Conservation (phyloP, 305 asterid genomes). For the Fraxinus paxiana region DNA sequence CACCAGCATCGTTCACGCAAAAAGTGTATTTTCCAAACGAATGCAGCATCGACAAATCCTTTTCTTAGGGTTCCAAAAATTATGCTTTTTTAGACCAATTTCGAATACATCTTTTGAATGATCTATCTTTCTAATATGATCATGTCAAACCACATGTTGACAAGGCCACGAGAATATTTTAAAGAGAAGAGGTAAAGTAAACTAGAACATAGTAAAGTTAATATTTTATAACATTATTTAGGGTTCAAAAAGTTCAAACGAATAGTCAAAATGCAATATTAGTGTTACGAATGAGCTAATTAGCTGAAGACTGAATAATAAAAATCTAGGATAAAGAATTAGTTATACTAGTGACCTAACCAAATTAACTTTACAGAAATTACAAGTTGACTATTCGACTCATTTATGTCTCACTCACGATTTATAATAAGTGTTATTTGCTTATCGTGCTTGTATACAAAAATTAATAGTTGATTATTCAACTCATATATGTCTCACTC, state of each 20-base stretch:
- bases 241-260: not conserved
- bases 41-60: not conserved
- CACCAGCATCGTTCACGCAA: not conserved
- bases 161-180: not conserved
- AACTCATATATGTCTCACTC: not conserved
- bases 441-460: too few species aligned
- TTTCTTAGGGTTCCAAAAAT: not conserved
- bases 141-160: not conserved
- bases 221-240: too few species aligned
- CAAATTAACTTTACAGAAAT: too few species aligned
- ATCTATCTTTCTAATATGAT: not conserved
- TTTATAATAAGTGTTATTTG: too few species aligned
- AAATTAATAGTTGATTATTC: not conserved
- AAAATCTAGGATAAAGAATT: not conserved
- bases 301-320: not conserved
- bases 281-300: not conserved
- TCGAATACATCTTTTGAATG: not conserved
- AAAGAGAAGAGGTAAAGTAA: not conserved
- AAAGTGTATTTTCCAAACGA: not conserved
- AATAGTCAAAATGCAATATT: not conserved
- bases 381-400: not conserved
- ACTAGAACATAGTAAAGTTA: not conserved
- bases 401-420: not conserved
- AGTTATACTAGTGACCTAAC: not conserved
- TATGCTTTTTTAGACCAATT: not conserved